Conservation (phyloP, 2,329 filamentous ascomycete species). For the Amphichorda felina region DNA sequence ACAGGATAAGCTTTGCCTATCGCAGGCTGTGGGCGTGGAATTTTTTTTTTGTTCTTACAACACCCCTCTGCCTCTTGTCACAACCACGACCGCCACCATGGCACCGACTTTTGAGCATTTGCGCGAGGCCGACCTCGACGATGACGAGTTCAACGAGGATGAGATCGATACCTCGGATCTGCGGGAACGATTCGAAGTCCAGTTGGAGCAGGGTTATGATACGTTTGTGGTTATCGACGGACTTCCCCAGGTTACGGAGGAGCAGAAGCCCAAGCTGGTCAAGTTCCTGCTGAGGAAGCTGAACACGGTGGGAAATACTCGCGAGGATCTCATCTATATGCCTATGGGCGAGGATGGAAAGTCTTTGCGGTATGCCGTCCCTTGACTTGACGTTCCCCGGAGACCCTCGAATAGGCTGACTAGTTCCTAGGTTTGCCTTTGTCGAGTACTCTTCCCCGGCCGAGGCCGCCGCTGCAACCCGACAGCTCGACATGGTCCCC, state of each 20-base stretch:
- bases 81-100: slow-evolving; percentile 50
- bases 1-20: too few relatives aligned
- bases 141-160: slow-evolving; percentile 79
- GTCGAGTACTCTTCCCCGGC: slow-evolving; percentile 89
- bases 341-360: slow-evolving; percentile 78
- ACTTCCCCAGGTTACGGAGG: slow-evolving; percentile 77
- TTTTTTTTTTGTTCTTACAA: slow-evolving; percentile 12
- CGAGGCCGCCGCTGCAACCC: slow-evolving; percentile 81
- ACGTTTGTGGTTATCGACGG: slow-evolving; percentile 95
- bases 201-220: slow-evolving; percentile 90
- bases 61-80: slow-evolving; percentile 16
- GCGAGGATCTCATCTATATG: slow-evolving; percentile 87
- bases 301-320: slow-evolving; percentile 70
- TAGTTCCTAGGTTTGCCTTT: slow-evolving; percentile 67
- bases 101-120: slow-evolving; percentile 82
- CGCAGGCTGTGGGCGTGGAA: slow-evolving; percentile 20
- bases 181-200: slow-evolving; percentile 87
- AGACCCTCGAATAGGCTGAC: background rate
- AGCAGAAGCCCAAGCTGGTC: slow-evolving; percentile 85
- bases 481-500: slow-evolving; percentile 72
- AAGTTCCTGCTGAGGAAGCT: slow-evolving; percentile 96
- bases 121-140: slow-evolving; percentile 77
- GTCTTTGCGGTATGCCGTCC: slow-evolving; percentile 62
- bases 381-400: background rate
- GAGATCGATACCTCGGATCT: slow-evolving; percentile 95